These are phyloP conservation scores for Botrytis sinoallii DNA, from an alignment of 2,329 filamentous ascomycete genomes.

Conservation along the genomic window DNA sequence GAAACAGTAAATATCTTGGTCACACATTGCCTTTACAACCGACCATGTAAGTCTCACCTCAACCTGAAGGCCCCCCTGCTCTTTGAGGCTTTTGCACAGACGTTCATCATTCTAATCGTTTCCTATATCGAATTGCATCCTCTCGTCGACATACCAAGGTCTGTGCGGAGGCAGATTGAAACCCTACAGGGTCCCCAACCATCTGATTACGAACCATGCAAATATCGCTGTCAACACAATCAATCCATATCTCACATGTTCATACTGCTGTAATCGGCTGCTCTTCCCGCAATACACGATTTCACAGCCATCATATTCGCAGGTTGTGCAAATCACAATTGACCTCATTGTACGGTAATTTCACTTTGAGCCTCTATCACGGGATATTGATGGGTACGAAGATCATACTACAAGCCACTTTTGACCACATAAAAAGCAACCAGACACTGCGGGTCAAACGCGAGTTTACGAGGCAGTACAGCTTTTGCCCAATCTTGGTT, in stretches of 20 bases:
- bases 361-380: background rate
- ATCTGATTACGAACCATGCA: constrained; percentile 2
- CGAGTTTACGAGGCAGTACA: background rate
- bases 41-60: background rate
- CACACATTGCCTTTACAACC: background rate
- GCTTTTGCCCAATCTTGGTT: background rate
- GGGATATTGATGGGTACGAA: background rate
- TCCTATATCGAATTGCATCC: background rate
- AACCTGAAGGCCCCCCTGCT: background rate
- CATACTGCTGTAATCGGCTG: background rate
- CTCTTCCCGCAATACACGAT: background rate
- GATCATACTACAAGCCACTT: constrained; percentile 2
- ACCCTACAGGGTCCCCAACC: background rate
- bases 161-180: constrained; percentile 4
- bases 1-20: background rate
- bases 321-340: background rate
- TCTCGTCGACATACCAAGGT: constrained; percentile 4
- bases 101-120: background rate
- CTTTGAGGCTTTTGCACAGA: constrained; percentile 8
- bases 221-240: background rate
- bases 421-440: constrained; percentile 1
- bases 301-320: background rate
- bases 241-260: background rate
- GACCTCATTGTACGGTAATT: background rate
- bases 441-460: constrained; percentile 6